phyloP scores from a whole-genome alignment of 306 rosid species.

The Castanea crenata region DNA sequence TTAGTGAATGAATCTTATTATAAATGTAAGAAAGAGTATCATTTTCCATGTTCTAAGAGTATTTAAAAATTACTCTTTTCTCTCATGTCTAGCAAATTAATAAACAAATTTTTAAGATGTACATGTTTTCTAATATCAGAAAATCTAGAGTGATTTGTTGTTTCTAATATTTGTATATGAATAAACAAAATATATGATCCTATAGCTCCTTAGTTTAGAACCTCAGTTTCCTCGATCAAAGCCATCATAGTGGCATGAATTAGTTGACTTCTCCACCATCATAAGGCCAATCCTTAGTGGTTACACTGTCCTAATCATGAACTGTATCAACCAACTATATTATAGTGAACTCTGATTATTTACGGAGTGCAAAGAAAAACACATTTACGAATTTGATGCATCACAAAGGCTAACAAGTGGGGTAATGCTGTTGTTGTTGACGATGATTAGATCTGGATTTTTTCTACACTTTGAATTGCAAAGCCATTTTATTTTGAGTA shows the following conservation, averaged over 20 bases:
- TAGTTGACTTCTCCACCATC: background rate
- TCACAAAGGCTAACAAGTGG: too few species aligned
- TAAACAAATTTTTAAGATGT: too few species aligned
- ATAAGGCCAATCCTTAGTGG: background rate
- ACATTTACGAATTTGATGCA: background rate
- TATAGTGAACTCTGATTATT: background rate
- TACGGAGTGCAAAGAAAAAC: background rate
- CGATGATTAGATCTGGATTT: background rate
- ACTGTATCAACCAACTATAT: background rate
- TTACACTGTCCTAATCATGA: background rate
- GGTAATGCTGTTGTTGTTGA: too few species aligned
- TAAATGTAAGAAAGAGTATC: fast-evolving
- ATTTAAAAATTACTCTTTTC: too few species aligned
- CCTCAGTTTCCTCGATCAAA: background rate
- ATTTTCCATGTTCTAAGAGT: fast-evolving
- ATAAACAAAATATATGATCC: too few species aligned
- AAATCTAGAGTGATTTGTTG: too few species aligned
- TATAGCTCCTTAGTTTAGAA: background rate
- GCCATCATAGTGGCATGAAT: background rate
- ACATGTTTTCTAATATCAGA: too few species aligned
- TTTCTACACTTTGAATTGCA: background rate
- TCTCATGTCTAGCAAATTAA: too few species aligned
- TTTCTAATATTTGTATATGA: too few species aligned
- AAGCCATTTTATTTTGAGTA: background rate
- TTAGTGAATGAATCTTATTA: fast-evolving